A percentile compares a stretch with the other conserved stretches of the same genome.
Evolutionary conservation across 495 filamentous ascomycete genomes (phyloP).

Genomic region (Aspergillus baeticus): DNA sequence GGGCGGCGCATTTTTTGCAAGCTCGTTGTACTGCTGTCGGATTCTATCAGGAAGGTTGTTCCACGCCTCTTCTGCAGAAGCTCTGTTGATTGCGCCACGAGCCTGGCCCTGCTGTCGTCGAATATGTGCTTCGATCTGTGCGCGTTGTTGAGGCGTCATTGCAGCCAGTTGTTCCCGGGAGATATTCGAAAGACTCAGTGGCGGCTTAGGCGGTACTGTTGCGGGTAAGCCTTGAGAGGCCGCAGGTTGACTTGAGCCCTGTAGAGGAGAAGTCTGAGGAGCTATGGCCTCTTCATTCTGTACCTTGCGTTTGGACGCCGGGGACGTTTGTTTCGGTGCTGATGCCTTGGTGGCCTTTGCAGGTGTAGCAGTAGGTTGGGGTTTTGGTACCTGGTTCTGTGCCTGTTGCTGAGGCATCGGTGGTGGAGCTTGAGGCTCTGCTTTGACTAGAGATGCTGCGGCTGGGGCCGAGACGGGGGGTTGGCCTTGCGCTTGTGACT

Average conservation of each 20-base stretch:
- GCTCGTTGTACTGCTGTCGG: conserved; percentile 39
- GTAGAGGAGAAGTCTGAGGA: conserved; percentile 42
- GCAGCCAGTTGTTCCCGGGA: conserved; percentile 51
- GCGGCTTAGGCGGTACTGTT: conserved; percentile 35
- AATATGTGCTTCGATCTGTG: conserved; percentile 38
- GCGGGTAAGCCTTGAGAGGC: conserved; percentile 27
- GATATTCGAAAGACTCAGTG: conserved; percentile 24
- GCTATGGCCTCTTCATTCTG: conserved; percentile 64
- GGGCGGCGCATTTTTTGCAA: conserved; percentile 31
- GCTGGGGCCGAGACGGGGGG: conserved; percentile 29
- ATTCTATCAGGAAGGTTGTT: conserved; percentile 38
- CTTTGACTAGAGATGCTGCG: conserved; percentile 23
- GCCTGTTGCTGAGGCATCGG: conserved; percentile 14
- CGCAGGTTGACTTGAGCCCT: conserved; percentile 30
- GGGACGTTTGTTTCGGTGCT: conserved; percentile 23
- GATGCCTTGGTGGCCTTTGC: conserved; percentile 29
- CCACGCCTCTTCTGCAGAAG: conserved; percentile 39
- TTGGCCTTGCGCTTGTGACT: conserved; percentile 36
- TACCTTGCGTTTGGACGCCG: conserved; percentile 54
- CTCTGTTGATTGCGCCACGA: conserved; percentile 28
- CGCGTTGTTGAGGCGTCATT: conserved; percentile 51
- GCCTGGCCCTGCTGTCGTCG: conserved; percentile 32
- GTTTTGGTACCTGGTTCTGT: conserved; percentile 21
- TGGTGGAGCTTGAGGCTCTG: conserved; percentile 21
- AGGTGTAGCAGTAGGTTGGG: conserved; percentile 22